Evolutionary conservation across 441 rosid species (phyloP).

Genomic region (Flueggea neowawraea): DNA sequence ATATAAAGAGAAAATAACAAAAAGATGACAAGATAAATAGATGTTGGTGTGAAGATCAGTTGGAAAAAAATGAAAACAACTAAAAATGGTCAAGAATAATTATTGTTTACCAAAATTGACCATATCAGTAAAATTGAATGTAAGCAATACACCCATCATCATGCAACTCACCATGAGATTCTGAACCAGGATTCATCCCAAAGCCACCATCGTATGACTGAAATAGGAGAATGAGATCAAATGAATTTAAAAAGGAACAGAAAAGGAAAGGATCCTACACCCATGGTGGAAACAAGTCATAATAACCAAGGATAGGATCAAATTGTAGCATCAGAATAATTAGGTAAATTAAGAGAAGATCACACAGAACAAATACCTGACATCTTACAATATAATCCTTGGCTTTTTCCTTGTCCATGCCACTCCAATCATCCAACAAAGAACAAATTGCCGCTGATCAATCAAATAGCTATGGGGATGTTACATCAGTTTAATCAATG

Average conservation of each 20-base stretch:
- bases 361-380: constrained; percentile 43
- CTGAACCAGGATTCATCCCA: constrained; percentile 87
- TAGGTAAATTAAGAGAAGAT: constrained; percentile 1
- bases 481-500: constrained; percentile 13
- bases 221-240: constrained; percentile 20
- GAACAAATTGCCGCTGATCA: constrained; percentile 78
- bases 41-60: not conserved
- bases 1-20: not conserved
- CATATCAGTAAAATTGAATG: not conserved
- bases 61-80: not conserved
- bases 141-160: not conserved
- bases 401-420: constrained; percentile 81
- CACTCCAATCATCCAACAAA: constrained; percentile 85
- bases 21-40: not conserved
- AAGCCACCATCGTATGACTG: constrained; percentile 99
- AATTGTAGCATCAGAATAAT: not conserved
- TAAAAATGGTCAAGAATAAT: no score
- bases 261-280: not conserved
- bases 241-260: not conserved
- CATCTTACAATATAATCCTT: constrained; percentile 74
- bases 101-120: no score
- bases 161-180: constrained; percentile 84
- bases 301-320: no score
- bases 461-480: constrained; percentile 26
- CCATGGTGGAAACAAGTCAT: no score